Evolutionary conservation across 202 grass and related monocot genomes (phyloP).

Genomic region (Schoenoplectus tabernaemontani): DNA sequence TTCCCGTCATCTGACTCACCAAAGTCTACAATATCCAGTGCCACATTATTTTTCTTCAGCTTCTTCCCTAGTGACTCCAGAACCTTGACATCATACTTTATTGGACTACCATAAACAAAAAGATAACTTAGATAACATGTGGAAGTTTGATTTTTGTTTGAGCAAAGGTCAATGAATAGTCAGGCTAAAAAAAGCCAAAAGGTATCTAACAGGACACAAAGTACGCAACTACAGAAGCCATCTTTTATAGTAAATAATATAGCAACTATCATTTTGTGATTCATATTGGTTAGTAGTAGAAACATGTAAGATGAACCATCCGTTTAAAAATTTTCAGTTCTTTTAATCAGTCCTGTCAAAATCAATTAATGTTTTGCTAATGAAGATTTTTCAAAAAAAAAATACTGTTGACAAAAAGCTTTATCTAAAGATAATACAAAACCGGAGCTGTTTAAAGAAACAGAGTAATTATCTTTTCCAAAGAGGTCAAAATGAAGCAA

Average conservation of each 20-base stretch:
- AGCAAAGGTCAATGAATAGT: not conserved
- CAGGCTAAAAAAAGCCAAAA: not conserved
- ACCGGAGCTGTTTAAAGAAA: not conserved
- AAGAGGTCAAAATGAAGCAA: not conserved
- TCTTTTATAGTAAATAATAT: not conserved
- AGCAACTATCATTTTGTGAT: not conserved
- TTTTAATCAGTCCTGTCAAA: not conserved
- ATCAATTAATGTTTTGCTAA: not conserved
- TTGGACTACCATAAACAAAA: conserved; percentile 44
- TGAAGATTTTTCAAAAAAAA: conserved; percentile 2
- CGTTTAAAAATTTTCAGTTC: not conserved
- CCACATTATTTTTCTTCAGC: conserved; percentile 94
- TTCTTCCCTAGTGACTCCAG: conserved; percentile 91
- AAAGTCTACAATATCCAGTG: conserved; percentile 96
- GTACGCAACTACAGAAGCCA: not conserved
- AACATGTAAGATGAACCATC: not conserved
- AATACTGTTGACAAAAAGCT: not conserved
- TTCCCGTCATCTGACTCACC: conserved; percentile 87
- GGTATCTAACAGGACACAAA: not conserved
- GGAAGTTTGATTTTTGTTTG: not conserved
- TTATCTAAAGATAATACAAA: not conserved
- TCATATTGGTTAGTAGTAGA: no score
- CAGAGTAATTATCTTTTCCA: not conserved
- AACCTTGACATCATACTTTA: conserved; percentile 68
- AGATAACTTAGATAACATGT: conserved; percentile 4